These are phyloP conservation scores for Teratosphaeriaceae sp. DNA, from an alignment of 2,329 filamentous ascomycete genomes.

Conservation along the genomic window DNA sequence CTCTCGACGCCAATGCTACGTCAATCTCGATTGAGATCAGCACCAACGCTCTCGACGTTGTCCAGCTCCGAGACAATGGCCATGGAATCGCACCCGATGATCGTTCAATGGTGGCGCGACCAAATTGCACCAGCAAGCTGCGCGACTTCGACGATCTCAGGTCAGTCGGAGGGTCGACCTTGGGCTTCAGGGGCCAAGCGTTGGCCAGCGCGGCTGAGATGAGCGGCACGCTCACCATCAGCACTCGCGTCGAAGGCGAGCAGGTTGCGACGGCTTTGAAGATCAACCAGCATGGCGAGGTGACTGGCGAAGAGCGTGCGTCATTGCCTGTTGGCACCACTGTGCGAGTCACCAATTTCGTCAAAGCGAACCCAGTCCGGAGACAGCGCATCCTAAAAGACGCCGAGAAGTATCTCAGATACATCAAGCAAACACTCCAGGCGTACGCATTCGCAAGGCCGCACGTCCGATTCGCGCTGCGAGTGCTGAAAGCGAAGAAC, in stretches of 20 bases:
- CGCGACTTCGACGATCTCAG: slow-evolving; percentile 56
- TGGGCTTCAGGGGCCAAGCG: slow-evolving; percentile 74
- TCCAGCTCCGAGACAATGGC: slow-evolving; percentile 70
- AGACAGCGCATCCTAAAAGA: slow-evolving; percentile 52
- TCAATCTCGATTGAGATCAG: slow-evolving; percentile 59
- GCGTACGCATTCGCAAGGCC: slow-evolving; percentile 62
- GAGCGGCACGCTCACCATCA: slow-evolving; percentile 51
- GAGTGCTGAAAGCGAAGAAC: slow-evolving; percentile 47
- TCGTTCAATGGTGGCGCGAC: slow-evolving; percentile 54
- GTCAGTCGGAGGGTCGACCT: slow-evolving; percentile 48
- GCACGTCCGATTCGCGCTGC: slow-evolving; percentile 54
- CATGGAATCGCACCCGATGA: slow-evolving; percentile 59
- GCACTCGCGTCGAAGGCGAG: slow-evolving; percentile 57
- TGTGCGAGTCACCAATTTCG: slow-evolving; percentile 54
- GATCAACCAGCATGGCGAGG: slow-evolving; percentile 44
- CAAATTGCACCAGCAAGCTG: slow-evolving; percentile 70
- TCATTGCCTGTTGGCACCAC: slow-evolving; percentile 63
- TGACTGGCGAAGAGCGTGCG: slow-evolving; percentile 33
- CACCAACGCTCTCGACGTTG: slow-evolving; percentile 58
- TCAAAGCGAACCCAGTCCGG: slow-evolving; percentile 57
- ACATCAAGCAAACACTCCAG: slow-evolving; percentile 54
- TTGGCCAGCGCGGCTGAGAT: slow-evolving; percentile 59
- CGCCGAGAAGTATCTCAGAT: slow-evolving; percentile 49
- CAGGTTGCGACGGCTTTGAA: slow-evolving; percentile 49
- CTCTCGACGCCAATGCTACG: slow-evolving; percentile 64